phyloP scores from a whole-genome alignment of 768 basidiomycete species.

The Leccinum imitatum region DNA sequence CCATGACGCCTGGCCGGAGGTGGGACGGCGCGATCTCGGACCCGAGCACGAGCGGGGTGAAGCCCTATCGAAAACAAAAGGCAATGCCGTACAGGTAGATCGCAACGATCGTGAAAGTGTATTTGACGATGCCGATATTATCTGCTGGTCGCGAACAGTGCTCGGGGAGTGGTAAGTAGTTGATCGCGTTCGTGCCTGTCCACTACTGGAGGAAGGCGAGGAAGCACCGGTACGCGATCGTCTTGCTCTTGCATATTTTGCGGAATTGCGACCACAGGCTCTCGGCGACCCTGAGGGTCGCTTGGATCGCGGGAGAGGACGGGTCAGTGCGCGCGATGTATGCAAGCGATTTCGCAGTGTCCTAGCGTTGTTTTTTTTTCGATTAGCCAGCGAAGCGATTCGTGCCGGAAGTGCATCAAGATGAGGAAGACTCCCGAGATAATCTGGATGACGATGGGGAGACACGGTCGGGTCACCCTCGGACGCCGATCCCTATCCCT shows the following conservation, averaged over 20 bases:
- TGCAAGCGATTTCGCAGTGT: too few species aligned
- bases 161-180: slow-evolving; percentile 31
- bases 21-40: slow-evolving; percentile 38
- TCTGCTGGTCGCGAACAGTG: slow-evolving; percentile 40
- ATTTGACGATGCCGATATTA: slow-evolving; percentile 41
- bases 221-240: slow-evolving; percentile 28
- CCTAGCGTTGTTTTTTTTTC: slow-evolving; percentile 22
- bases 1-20: slow-evolving; percentile 32
- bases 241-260: slow-evolving; percentile 34
- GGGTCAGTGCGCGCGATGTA: too few species aligned
- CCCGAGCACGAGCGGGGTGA: slow-evolving; percentile 34
- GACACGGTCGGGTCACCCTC: slow-evolving; percentile 16
- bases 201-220: slow-evolving; percentile 39
- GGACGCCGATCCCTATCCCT: too few species aligned
- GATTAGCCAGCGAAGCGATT: slow-evolving; percentile 43
- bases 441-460: slow-evolving; percentile 36
- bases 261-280: slow-evolving; percentile 26
- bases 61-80: slow-evolving; percentile 33
- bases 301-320: too few species aligned
- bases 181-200: slow-evolving; percentile 42
- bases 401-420: slow-evolving; percentile 38
- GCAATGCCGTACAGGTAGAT: slow-evolving; percentile 38
- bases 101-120: slow-evolving; percentile 32
- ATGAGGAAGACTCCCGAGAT: slow-evolving; percentile 38
- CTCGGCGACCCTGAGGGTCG: too few species aligned